These are phyloP conservation scores for Sarocladiaceae sp. DNA, from an alignment of 2,329 filamentous ascomycete species.

Conservation along the genomic window DNA sequence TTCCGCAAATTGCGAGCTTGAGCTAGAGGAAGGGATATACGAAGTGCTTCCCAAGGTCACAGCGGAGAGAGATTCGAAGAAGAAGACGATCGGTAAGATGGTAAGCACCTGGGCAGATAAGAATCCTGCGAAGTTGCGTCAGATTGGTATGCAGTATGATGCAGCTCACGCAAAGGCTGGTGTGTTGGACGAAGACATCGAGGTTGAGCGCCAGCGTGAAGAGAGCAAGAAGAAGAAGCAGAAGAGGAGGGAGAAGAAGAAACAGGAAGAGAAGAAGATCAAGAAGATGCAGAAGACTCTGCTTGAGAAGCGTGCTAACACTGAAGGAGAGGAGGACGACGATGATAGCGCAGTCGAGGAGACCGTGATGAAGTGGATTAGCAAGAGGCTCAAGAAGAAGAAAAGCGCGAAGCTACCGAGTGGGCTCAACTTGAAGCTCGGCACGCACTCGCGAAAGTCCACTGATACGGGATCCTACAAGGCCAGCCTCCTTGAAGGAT, in stretches of 20 bases:
- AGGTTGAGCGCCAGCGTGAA: slow-evolving; percentile 16
- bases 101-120: slow-evolving; percentile 41
- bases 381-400: slow-evolving; percentile 6
- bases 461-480: not conserved
- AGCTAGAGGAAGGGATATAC: slow-evolving; percentile 64
- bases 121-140: slow-evolving; percentile 60
- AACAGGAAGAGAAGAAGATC: slow-evolving; percentile 21
- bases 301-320: slow-evolving; percentile 11
- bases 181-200: slow-evolving; percentile 43
- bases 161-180: slow-evolving; percentile 57
- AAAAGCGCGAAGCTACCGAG: not conserved
- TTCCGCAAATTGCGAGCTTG: slow-evolving; percentile 67
- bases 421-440: not conserved
- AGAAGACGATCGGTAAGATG: slow-evolving; percentile 52
- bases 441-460: not conserved
- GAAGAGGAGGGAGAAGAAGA: slow-evolving; percentile 23
- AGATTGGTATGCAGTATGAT: slow-evolving; percentile 56
- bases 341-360: slow-evolving; percentile 1
- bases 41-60: slow-evolving; percentile 66
- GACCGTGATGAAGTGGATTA: slow-evolving; percentile 10
- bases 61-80: slow-evolving; percentile 39
- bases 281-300: slow-evolving; percentile 19
- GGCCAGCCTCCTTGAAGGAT: not conserved
- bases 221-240: slow-evolving; percentile 19
- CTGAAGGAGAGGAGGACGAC: slow-evolving; percentile 7